phyloP scores from a whole-genome alignment of 2,329 filamentous ascomycete genomes.

The Beauveria varroae region DNA sequence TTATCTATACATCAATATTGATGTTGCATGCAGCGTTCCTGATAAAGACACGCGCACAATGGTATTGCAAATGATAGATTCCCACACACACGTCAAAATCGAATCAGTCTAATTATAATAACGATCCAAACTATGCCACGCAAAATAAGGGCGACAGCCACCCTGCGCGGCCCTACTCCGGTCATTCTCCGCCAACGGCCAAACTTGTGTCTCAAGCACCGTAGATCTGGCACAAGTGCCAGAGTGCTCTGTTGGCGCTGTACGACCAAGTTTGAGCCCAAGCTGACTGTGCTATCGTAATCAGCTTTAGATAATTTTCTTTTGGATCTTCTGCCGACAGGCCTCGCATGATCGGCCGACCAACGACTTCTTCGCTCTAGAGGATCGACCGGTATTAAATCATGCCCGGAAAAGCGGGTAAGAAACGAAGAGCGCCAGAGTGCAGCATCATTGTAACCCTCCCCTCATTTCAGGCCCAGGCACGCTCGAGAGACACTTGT shows the following conservation, averaged over 20 bases:
- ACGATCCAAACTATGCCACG: neutral
- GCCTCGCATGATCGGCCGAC: neutral
- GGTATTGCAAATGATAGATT: neutral
- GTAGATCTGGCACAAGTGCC: constrained; percentile 4
- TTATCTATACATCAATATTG: neutral
- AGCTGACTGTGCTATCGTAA: neutral
- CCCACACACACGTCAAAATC: neutral
- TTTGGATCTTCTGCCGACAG: neutral
- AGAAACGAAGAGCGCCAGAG: neutral
- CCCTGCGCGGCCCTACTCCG: constrained; percentile 11
- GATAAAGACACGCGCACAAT: neutral
- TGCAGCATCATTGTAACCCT: neutral
- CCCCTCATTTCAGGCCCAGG: neutral
- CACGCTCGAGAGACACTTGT: neutral
- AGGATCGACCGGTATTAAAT: neutral
- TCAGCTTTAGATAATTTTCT: neutral
- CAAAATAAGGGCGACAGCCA: neutral
- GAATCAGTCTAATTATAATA: no score
- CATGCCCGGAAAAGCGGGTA: neutral
- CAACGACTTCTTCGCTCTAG: neutral
- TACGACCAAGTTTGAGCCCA: neutral
- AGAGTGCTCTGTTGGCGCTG: neutral
- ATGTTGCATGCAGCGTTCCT: neutral
- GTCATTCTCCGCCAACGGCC: constrained; percentile 9
- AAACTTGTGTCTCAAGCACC: constrained; percentile 10